Base-by-base conservation (phyloP, 1,139 yeast species). In the Magnusiomyces paraingens region DNA sequence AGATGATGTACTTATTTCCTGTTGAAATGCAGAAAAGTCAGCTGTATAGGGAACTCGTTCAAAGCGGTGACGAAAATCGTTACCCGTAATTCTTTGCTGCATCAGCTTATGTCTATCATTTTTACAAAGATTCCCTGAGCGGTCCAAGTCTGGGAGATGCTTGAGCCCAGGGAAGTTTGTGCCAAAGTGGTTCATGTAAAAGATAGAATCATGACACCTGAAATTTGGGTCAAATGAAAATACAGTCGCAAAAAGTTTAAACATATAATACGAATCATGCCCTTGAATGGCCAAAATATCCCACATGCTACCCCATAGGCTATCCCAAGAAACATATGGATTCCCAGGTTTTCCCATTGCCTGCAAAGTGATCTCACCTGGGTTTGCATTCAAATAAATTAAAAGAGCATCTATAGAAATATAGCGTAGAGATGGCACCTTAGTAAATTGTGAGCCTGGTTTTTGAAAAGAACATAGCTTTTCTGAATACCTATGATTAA, bases 161-260 rank as follows among this genome's bases (percentile, higher is more conserved):
- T n/a, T 40, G 11, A 17, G 12, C 15, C 12, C 21, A n/a, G 14
- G 17, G 6, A 10, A n/a, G 2, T n/a, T 40, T 40, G 14, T 42
- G 26, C 32, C 32, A 14, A 6, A 20, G 17, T 20, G 17, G 3
- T 2, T 17, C 32, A 15, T 21, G 32, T 18, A 17, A 12, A 14
- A 29, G 26, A 29, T 15, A 12, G 18, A 35, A 41, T 29, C 42
- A 15, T 47, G 50, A n/a, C 50, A 47, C 10, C 12, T 3, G n/a
- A 47, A 47, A 6, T 26, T 20, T 2, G 32, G 21, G 11, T 47
- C 44, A 4, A 20, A 2, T 12, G 36, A 18, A 47, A 47, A 47
- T 12, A 42, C 50, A n/a, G 50, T 38, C n/a, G 50, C 50, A 47
- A 47, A 44, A 10, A 44, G 38, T 11, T 26, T n/a, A 17, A 44